A percentile compares a stretch with the other conserved stretches of the same genome.
These are phyloP conservation scores for Neurospora tetraspora DNA, from an alignment of 495 filamentous ascomycete genomes.

Conservation along the genomic window DNA sequence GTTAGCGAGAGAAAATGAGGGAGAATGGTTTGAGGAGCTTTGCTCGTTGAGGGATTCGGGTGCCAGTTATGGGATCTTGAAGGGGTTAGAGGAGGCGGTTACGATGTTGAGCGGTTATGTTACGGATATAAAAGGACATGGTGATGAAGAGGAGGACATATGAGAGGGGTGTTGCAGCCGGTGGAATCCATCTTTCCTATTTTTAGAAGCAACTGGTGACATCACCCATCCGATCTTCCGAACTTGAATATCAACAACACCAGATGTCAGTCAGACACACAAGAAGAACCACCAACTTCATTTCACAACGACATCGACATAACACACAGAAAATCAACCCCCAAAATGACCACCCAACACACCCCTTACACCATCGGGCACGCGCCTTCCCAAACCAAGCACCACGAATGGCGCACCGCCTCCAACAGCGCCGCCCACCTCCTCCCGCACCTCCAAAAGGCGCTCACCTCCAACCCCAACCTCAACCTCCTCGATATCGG, in stretches of 20 bases:
- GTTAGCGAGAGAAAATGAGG: not conserved
- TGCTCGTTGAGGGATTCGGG: not conserved
- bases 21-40: not conserved
- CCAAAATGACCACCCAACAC: not conserved
- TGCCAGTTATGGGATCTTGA: not conserved
- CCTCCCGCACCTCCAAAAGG: constrained; percentile 23
- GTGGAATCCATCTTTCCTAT: not conserved
- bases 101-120: not conserved
- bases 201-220: not conserved
- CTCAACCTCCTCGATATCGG: constrained; percentile 30
- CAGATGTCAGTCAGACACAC: not conserved
- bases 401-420: constrained; percentile 25
- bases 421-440: constrained; percentile 26
- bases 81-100: not conserved
- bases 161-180: not conserved
- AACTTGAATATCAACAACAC: not conserved
- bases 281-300: not conserved
- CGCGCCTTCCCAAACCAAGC: constrained; percentile 13
- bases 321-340: not conserved
- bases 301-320: not conserved
- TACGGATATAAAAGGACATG: not conserved
- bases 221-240: not conserved
- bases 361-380: constrained; percentile 1
- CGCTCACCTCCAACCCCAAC: constrained; percentile 11
- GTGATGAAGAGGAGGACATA: not conserved